phyloP scores from a whole-genome alignment of 352 stramenopile genomes.

The Vaucheria bursata region DNA sequence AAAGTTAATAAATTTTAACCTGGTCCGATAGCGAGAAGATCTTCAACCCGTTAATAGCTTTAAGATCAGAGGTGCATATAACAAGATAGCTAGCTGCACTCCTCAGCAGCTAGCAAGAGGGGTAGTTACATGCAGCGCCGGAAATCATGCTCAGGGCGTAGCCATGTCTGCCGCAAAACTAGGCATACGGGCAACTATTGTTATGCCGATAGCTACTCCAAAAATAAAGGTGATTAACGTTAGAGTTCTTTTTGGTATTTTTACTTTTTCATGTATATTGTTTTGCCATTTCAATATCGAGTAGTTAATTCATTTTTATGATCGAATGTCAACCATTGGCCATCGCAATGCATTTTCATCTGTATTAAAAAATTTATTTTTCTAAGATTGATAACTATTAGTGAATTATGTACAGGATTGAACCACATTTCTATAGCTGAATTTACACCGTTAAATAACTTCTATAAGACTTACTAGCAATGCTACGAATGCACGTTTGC shows the following conservation, averaged over 20 bases:
- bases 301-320: too few relatives aligned
- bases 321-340: too few relatives aligned
- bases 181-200: conserved; percentile 83
- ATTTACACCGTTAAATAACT: too few relatives aligned
- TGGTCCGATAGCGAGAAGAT: conserved; percentile 85
- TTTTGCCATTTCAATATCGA: too few relatives aligned
- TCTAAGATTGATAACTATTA: too few relatives aligned
- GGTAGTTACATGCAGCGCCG: conserved; percentile 53
- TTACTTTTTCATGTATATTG: too few relatives aligned
- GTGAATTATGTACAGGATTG: background rate
- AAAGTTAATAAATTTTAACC: conserved; percentile 2
- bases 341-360: too few relatives aligned
- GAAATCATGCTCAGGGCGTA: conserved; percentile 97
- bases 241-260: too few relatives aligned
- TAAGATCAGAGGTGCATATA: conserved; percentile 97
- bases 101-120: conserved; percentile 18
- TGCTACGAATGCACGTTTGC: background rate
- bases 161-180: conserved; percentile 81
- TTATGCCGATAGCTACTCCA: conserved; percentile 94
- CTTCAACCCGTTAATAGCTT: conserved; percentile 96
- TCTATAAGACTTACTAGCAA: background rate
- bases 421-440: background rate
- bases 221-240: conserved; percentile 80
- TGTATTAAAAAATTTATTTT: too few relatives aligned
- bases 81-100: conserved; percentile 80